These are phyloP conservation scores for Leccinum ochraceum DNA, from an alignment of 768 basidiomycete species.

Conservation along the genomic window DNA sequence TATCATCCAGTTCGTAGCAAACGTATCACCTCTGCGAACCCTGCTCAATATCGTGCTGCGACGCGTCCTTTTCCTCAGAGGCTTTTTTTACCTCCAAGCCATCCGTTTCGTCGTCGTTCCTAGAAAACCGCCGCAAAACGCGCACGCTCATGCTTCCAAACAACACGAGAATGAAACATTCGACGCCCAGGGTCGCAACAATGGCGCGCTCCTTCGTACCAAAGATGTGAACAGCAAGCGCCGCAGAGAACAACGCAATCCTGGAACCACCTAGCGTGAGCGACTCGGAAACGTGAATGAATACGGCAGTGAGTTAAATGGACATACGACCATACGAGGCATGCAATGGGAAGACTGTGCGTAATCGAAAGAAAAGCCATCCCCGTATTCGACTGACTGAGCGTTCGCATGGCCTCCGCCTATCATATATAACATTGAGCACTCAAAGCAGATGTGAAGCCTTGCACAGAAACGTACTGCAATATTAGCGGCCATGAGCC, in stretches of 20 bases:
- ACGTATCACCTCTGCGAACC: neutral
- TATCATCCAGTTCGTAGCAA: neutral
- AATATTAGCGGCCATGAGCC: neutral
- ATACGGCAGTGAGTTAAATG: neutral
- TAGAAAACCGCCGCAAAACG: conserved; percentile 7
- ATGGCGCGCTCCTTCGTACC: neutral
- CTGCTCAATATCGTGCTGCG: neutral
- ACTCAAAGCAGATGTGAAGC: too few species aligned
- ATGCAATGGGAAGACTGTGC: conserved; percentile 17
- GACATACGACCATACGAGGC: conserved; percentile 20
- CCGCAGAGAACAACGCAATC: conserved; percentile 10
- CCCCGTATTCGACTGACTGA: conserved; percentile 5
- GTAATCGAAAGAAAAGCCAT: conserved; percentile 15
- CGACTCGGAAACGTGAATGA: neutral
- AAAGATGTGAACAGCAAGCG: conserved; percentile 13
- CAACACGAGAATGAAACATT: conserved; percentile 8
- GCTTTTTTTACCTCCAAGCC: neutral
- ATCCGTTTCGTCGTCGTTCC: neutral
- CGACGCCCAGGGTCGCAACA: conserved; percentile 5
- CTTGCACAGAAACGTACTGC: conserved; percentile 7
- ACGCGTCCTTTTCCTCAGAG: neutral
- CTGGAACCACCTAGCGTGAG: neutral
- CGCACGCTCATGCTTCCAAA: neutral
- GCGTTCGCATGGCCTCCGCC: conserved; percentile 4
- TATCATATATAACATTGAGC: neutral